Evolutionary conservation across 2,329 filamentous ascomycete genomes (phyloP), one percentile per base, ranked within the genome.

Genomic region (Diatrype stigma): DNA sequence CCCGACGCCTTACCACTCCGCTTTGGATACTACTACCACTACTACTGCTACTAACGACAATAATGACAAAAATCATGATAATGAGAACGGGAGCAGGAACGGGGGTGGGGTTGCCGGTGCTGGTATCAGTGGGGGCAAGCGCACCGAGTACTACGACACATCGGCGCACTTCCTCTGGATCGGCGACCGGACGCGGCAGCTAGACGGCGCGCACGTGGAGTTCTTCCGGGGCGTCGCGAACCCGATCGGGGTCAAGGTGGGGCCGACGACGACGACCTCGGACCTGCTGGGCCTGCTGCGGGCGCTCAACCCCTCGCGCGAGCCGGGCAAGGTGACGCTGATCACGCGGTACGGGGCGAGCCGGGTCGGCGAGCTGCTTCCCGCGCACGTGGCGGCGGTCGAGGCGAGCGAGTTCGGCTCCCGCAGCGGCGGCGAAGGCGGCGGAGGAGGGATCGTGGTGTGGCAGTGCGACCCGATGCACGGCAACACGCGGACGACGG

Each of bases 381-480:
- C 91, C 0, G 78, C 75, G 8, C 94, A 97, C 70, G 97, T 99
- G 67, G 84, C 87, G 59, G 90, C 90, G 35, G 93, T 99, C 23
- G 87, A 94, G 68, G 79, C 79, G 61, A 92, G 88, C 51, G 90
- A 85, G 70, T 84, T 83, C 70, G 69, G n/a, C n/a, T n/a, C n/a
- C n/a, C n/a, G n/a, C n/a, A n/a, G n/a, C n/a, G n/a, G n/a, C n/a
- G n/a, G n/a, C n/a, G n/a, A n/a, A n/a, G n/a, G n/a, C n/a, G n/a
- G n/a, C n/a, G n/a, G 69, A 45, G 70, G 76, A 47, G 73, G 70
- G 21, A 90, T 96, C 22, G 90, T 96, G 3, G 90, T 96, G 61
- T 97, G 93, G 93, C 94, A 97, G 73, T 97, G 93, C 73, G 94
- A 99, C 71, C 94, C 94, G 21, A 99, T 99, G 94, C 94, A 99